A percentile compares a stretch with the other conserved stretches of the same genome.
Conservation (phyloP, 1,284 basidiomycete genomes). For the Microbotryum violaceum region DNA sequence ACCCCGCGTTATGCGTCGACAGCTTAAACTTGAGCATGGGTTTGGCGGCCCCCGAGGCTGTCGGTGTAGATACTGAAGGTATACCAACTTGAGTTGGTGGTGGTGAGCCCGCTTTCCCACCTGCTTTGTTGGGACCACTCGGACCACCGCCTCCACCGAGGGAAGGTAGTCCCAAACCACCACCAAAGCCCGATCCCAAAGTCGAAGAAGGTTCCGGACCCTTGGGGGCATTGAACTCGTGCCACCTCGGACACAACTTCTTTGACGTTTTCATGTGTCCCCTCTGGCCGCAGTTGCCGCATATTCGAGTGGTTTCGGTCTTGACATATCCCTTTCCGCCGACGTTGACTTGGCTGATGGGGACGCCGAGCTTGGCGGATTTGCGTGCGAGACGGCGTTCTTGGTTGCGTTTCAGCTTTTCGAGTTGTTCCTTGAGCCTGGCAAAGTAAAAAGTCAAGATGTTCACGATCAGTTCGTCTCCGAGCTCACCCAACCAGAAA, state of each 20-base stretch:
- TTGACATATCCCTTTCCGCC: conserved; percentile 34
- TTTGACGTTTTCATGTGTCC: conserved; percentile 82
- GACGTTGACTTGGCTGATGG: conserved; percentile 28
- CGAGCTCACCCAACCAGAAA: conserved; percentile 21
- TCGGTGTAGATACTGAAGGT: conserved; percentile 9
- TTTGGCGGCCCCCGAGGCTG: conserved; percentile 6
- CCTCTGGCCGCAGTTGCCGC: conserved; percentile 88
- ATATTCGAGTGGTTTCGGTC: conserved; percentile 52
- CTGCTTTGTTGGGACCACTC: no score
- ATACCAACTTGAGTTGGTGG: no score
- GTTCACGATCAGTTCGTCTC: neutral
- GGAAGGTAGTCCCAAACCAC: conserved; percentile 28
- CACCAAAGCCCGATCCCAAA: conserved; percentile 25
- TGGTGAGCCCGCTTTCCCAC: no score
- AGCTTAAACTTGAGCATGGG: conserved; percentile 18
- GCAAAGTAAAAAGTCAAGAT: conserved; percentile 19
- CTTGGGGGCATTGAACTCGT: conserved; percentile 31
- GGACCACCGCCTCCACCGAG: conserved; percentile 12
- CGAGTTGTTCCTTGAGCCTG: conserved; percentile 85
- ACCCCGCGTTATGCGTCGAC: neutral
- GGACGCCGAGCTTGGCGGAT: conserved; percentile 65
- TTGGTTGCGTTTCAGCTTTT: conserved; percentile 93
- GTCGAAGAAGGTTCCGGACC: conserved; percentile 13
- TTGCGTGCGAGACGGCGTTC: conserved; percentile 89
- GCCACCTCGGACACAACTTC: conserved; percentile 31